Evolutionary conservation across 371 early-diverging fungal genomes (phyloP).

Genomic region (Syncephalis plumigaleata): DNA sequence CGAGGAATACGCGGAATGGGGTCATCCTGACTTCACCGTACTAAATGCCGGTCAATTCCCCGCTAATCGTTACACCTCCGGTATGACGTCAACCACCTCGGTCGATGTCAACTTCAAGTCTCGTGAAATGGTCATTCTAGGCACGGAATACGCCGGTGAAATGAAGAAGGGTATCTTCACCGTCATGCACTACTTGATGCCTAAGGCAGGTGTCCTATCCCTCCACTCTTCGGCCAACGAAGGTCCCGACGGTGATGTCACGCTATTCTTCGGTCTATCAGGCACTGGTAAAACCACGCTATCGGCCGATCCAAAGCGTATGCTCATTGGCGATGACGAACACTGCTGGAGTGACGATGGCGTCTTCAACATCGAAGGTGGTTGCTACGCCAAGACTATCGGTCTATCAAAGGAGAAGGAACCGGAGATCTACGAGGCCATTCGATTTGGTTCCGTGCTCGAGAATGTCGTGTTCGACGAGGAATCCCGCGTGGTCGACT

Average conservation of each 20-base stretch:
- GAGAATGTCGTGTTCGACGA: conserved; percentile 88
- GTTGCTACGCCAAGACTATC: conserved; percentile 96
- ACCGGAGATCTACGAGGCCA: conserved; percentile 94
- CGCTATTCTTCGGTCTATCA: conserved; percentile 94
- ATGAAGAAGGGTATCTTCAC: conserved; percentile 98
- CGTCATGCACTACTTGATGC: conserved; percentile 97
- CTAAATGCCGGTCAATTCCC: conserved; percentile 94
- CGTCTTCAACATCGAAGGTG: conserved; percentile 96
- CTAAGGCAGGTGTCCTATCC: conserved; percentile 88
- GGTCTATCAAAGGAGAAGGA: conserved; percentile 90
- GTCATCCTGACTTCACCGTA: conserved; percentile 92
- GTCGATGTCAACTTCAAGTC: conserved; percentile 80
- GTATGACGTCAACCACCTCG: conserved; percentile 90
- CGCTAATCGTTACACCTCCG: conserved; percentile 88
- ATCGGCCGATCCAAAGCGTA: conserved; percentile 85
- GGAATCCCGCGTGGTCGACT: conserved; percentile 73
- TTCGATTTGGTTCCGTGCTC: conserved; percentile 84
- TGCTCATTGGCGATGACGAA: conserved; percentile 95
- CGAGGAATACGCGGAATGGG: conserved; percentile 75
- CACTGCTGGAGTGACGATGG: conserved; percentile 96
- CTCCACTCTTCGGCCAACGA: conserved; percentile 95
- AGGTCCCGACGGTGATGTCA: conserved; percentile 79
- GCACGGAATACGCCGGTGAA: conserved; percentile 96
- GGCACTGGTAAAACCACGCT: conserved; percentile 98
- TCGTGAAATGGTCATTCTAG: conserved; percentile 74